Evolutionary conservation across 2,329 filamentous ascomycete genomes (phyloP).

Genomic region (Penicillium sp.): DNA sequence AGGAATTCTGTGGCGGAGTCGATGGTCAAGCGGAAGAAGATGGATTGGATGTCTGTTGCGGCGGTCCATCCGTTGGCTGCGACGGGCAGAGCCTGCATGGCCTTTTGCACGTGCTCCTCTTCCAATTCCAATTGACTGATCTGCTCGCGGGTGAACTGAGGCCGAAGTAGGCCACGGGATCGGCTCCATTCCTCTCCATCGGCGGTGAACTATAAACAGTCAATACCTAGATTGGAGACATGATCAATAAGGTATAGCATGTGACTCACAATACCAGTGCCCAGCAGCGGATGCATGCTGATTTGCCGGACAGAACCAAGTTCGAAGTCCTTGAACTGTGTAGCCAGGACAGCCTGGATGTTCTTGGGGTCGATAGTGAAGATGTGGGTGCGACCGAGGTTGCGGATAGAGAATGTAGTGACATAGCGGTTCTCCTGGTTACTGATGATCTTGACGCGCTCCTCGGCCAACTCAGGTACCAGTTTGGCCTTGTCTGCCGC

Average conservation of each 20-base stretch:
- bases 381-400: constrained; percentile 19
- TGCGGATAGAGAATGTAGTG: constrained; percentile 20
- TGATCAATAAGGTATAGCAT: not conserved
- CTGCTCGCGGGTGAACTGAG: constrained; percentile 78
- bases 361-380: constrained; percentile 46
- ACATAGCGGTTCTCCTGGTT: constrained; percentile 22
- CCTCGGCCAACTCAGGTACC: constrained; percentile 17
- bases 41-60: constrained; percentile 60
- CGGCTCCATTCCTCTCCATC: constrained; percentile 70
- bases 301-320: constrained; percentile 68
- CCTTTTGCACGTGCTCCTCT: constrained; percentile 64
- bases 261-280: constrained; percentile 39
- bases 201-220: constrained; percentile 47
- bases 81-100: constrained; percentile 61
- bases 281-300: constrained; percentile 37
- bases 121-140: constrained; percentile 74
- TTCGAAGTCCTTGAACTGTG: constrained; percentile 73
- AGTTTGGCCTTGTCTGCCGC: constrained; percentile 20
- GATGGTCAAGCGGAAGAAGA: constrained; percentile 77
- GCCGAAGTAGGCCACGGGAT: constrained; percentile 70
- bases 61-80: constrained; percentile 42
- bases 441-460: constrained; percentile 17
- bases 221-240: not conserved
- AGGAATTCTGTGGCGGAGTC: constrained; percentile 82
- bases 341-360: constrained; percentile 74